Evolutionary conservation across 108 stramenopile genomes (phyloP), one percentile per base, ranked within the genome.

Genomic region (Parietichytrium sp.): DNA sequence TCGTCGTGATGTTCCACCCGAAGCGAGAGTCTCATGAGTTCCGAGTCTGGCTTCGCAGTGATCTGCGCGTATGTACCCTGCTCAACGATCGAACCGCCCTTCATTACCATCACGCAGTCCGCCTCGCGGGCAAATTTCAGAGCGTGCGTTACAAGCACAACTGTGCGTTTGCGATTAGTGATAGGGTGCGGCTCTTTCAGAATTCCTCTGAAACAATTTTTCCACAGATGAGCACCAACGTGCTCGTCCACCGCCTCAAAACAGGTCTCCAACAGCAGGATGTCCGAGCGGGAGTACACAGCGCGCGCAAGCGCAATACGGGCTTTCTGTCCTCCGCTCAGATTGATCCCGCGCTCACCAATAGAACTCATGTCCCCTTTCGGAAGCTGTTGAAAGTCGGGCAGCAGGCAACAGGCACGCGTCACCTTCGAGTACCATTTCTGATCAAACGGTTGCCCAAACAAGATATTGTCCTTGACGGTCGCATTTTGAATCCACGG

Each of bases 401-500:
- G 93, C 0, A 61, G 48, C 45, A 98, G 83, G 7, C 93, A 91
- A 82, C 96, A 97, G 42, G 84, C 88, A 30, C 83, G 52, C 25
- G 97, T 47, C 23, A 90, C 89, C 47, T 89, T 82, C 53, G 94
- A 47, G 82, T 98, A 98, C 16, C 86, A 85, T 38, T 88, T 88
- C 72, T 89, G 86, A 33, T 95, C 90, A 36, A 93, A 82, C 3
- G 78, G 53, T 48, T 80, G 79, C n/a, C 98, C 98, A 83, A 97
- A 97, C 42, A 97, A 61, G 45, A 99, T 95, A 83, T 97, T 95
- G 38, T 91, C 91, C 38, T 90, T 86, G 4, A 98, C 83, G 2
- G 95, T 92, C 23, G 91, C 96, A 86, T 98, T 99, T 79, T 94
- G 78, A 47, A 99, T 96, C 83, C 96, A 99, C 13, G 97, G 90